Evolutionary conservation across 805 yeast species (phyloP).

Genomic region (Komagataella ulmi): DNA sequence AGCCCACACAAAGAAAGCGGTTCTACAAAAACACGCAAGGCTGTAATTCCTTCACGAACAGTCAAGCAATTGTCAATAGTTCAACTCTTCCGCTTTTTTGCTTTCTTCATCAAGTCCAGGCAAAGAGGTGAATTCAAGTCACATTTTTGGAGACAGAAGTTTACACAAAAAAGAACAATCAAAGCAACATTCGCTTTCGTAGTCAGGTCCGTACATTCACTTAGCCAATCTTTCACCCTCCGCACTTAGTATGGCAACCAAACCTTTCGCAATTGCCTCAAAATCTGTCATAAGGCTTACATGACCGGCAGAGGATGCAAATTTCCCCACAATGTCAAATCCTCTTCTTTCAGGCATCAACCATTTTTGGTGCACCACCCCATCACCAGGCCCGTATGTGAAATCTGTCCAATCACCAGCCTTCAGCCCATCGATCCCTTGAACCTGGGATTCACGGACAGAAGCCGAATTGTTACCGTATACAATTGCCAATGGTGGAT

Average conservation of each 20-base stretch:
- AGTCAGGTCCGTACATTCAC: slow-evolving; percentile 5
- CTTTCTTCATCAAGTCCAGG: background rate
- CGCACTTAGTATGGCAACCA: slow-evolving; percentile 47
- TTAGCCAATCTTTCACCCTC: slow-evolving; percentile 16
- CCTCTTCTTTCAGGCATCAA: slow-evolving; percentile 68
- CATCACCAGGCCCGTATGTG: slow-evolving; percentile 86
- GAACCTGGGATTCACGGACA: slow-evolving; percentile 65
- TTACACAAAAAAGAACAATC: background rate
- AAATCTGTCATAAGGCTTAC: slow-evolving; percentile 69
- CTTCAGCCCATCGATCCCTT: slow-evolving; percentile 44
- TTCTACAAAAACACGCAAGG: too few relatives aligned
- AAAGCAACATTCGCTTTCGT: background rate
- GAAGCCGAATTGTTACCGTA: slow-evolving; percentile 80
- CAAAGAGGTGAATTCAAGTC: background rate
- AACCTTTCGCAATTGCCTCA: slow-evolving; percentile 57
- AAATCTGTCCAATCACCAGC: slow-evolving; percentile 67
- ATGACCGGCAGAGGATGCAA: slow-evolving; percentile 59
- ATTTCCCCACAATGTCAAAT: slow-evolving; percentile 57
- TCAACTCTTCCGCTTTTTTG: background rate
- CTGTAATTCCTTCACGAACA: too few relatives aligned
- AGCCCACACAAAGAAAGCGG: too few relatives aligned
- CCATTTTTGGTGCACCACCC: slow-evolving; percentile 78
- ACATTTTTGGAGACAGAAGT: background rate
- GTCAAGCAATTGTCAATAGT: background rate
- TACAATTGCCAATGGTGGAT: slow-evolving; percentile 78